Evolutionary conservation across 2,329 filamentous ascomycete genomes (phyloP).

Genomic region (Massarina eburnea): DNA sequence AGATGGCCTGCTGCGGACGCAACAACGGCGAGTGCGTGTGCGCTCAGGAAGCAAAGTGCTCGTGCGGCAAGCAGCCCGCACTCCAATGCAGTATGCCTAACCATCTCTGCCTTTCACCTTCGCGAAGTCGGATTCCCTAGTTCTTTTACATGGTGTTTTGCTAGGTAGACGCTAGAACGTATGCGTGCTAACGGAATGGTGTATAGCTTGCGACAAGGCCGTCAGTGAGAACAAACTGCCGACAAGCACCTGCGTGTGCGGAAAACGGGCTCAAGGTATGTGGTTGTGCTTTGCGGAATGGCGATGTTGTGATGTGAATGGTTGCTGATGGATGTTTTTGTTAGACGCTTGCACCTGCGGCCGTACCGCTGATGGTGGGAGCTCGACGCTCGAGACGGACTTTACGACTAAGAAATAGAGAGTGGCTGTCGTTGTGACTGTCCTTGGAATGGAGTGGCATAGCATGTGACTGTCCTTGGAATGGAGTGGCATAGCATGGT

Average conservation of each 20-base stretch:
- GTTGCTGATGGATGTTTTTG: slow-evolving; percentile 8
- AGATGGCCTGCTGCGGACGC: slow-evolving; percentile 61
- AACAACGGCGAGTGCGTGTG: slow-evolving; percentile 59
- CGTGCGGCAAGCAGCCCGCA: slow-evolving; percentile 84
- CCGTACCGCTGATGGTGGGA: slow-evolving; percentile 65
- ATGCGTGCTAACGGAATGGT: slow-evolving; percentile 12
- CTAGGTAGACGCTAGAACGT: too few species aligned
- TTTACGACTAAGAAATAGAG: slow-evolving; percentile 71
- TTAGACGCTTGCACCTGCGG: slow-evolving; percentile 74
- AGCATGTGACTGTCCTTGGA: background rate
- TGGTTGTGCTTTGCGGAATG: slow-evolving; percentile 12
- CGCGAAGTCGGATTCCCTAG: slow-evolving; percentile 6
- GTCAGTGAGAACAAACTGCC: slow-evolving; percentile 70
- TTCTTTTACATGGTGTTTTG: background rate
- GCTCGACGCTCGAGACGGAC: slow-evolving; percentile 73
- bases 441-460: background rate
- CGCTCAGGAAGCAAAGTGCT: slow-evolving; percentile 68
- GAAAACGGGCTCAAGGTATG: slow-evolving; percentile 70
- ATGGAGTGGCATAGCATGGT: background rate
- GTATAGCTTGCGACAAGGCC: slow-evolving; percentile 70
- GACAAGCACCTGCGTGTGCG: slow-evolving; percentile 75
- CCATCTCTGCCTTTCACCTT: slow-evolving; percentile 7
- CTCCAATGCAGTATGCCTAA: slow-evolving; percentile 68
- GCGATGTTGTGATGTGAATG: background rate
- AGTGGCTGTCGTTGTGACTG: too few species aligned